These are phyloP conservation scores for Penicillium sp. DNA, from an alignment of 2,329 filamentous ascomycete species.

Conservation along the genomic window DNA sequence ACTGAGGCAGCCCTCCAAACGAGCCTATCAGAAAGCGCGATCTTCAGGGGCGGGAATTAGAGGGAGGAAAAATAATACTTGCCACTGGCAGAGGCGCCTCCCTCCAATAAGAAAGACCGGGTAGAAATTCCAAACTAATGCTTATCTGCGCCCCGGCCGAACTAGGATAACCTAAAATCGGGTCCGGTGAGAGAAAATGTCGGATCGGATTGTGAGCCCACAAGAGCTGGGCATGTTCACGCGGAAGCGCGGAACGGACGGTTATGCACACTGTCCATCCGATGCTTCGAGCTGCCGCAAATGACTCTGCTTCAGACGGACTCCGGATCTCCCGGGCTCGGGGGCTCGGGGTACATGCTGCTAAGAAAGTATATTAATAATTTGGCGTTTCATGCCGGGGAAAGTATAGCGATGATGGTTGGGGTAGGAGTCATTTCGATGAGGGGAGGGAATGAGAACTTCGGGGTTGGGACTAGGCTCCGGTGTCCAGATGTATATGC, in stretches of 20 bases:
- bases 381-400: background rate
- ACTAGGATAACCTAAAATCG: conserved; percentile 12
- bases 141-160: conserved; percentile 4
- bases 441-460: background rate
- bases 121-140: conserved; percentile 1
- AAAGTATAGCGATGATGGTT: background rate
- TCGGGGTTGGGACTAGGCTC: background rate
- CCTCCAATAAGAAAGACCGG: background rate
- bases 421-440: background rate
- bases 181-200: conserved; percentile 15
- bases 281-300: too few species aligned
- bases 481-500: background rate
- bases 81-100: too few species aligned
- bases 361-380: conserved; percentile 7
- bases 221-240: background rate
- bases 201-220: too few species aligned
- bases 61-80: too few species aligned
- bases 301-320: background rate
- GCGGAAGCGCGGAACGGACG: too few species aligned
- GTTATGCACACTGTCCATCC: too few species aligned
- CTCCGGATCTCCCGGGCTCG: background rate
- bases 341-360: background rate
- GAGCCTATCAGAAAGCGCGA: background rate
- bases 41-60: background rate
- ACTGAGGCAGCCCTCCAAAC: background rate